Evolutionary conservation across 768 basidiomycete genomes (phyloP), one percentile per base, ranked within the genome.

Genomic region (Tulasnella sp.): DNA sequence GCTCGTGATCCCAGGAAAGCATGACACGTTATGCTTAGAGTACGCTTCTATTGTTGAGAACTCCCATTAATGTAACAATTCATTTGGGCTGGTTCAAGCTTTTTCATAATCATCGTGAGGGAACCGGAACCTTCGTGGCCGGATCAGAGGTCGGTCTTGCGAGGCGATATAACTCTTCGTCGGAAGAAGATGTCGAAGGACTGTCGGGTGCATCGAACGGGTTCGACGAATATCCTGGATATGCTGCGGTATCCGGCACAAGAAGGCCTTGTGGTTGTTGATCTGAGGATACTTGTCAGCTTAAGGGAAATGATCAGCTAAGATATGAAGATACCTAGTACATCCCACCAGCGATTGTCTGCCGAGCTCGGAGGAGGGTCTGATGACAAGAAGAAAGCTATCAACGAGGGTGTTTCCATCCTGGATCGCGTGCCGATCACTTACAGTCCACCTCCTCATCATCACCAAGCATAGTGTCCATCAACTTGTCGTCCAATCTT

Each of bases 291-390:
- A 10, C 29, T 24, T 64, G 34, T 62, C 26, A 63, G 51, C 11
- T 42, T 43, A 23, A 51, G 30, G 21, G n/a, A 26, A 41, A 32
- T 19, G 48, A 3, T 8, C 1, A 19, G 47, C 48, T 15, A 3
- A 2, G 2, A 38, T 63, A 48, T 41, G 47, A 15, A 58, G 74
- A 62, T 67, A 85, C 89, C 85, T 68, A 80, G 80, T 45, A 70
- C 73, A 59, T 86, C 77, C 90, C 90, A 93, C 90, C 90, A 93
- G 10, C 79, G 78, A 1, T 71, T 68, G 41, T 85, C 82, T 47
- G 88, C 86, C 1, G 85, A 80, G 68, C 89, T 92, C 1, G 90
- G 90, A 3, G 82, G 83, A n/a, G 90, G 90, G 21, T 90, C 90
- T 92, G 64, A 26, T 62, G 34, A 44, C 17, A 34, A 56, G 44